Evolutionary conservation across 352 stramenopile genomes (phyloP).

Genomic region (Phytophthora fragariaefolia): DNA sequence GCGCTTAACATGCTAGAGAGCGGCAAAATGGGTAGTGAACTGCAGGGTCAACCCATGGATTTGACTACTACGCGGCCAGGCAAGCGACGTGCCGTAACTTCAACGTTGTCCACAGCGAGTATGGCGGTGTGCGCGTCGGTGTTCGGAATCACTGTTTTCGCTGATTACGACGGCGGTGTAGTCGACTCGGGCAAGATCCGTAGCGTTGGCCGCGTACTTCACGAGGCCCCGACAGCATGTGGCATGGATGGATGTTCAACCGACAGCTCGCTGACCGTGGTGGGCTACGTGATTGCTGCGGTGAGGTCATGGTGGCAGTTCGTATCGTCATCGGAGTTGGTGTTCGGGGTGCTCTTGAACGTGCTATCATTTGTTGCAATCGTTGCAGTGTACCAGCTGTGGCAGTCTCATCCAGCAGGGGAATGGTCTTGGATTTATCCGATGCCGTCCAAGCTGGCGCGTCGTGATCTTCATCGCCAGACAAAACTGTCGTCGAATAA

Average conservation of each 20-base stretch:
- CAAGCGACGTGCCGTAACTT: constrained; percentile 47
- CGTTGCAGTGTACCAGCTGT: constrained; percentile 68
- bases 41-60: constrained; percentile 28
- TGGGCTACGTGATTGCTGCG: constrained; percentile 41
- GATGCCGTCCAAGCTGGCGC: not conserved
- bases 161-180: constrained; percentile 54
- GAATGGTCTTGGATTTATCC: constrained; percentile 18
- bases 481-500: not conserved
- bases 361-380: constrained; percentile 77
- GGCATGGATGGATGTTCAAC: constrained; percentile 38
- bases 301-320: constrained; percentile 55
- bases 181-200: constrained; percentile 52
- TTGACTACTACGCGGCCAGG: constrained; percentile 29
- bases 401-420: constrained; percentile 36
- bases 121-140: constrained; percentile 75
- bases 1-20: constrained; percentile 37
- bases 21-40: constrained; percentile 25
- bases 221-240: constrained; percentile 56
- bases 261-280: constrained; percentile 31
- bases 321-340: constrained; percentile 66
- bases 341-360: constrained; percentile 72
- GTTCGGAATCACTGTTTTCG: constrained; percentile 80
- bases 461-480: not conserved
- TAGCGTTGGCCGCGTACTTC: constrained; percentile 62
- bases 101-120: constrained; percentile 61